Evolutionary conservation across 805 yeast genomes (phyloP).

Genomic region (Jamesozyma rosinii): DNA sequence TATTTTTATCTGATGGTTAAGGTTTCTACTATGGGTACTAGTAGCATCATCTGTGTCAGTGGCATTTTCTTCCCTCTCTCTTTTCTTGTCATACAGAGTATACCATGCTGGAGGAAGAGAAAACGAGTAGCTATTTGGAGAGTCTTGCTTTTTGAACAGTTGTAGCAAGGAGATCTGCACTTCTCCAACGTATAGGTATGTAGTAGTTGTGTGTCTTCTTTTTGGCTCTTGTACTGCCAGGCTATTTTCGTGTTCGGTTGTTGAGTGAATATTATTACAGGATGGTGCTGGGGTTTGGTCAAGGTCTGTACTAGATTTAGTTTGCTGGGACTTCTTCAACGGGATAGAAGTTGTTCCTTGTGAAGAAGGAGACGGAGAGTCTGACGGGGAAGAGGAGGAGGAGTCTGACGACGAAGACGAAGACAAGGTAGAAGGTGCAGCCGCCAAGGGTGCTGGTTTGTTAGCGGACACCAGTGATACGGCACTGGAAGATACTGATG

Average conservation of each 20-base stretch:
- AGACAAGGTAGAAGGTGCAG: neutral
- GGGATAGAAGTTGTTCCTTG: neutral
- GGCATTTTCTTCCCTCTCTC: constrained; percentile 10
- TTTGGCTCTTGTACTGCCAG: neutral
- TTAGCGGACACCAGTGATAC: neutral
- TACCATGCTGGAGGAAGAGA: constrained; percentile 18
- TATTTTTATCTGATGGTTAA: constrained; percentile 2
- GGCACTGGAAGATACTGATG: neutral
- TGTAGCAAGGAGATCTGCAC: constrained; percentile 22
- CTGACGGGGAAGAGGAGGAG: neutral
- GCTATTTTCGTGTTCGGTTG: neutral
- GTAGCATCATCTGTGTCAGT: neutral
- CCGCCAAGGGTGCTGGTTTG: neutral
- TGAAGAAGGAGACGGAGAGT: neutral
- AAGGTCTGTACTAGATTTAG: neutral
- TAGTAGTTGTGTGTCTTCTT: constrained; percentile 2
- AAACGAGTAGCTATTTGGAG: constrained; percentile 15
- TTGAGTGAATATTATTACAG: too few relatives aligned
- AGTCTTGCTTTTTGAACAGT: constrained; percentile 17
- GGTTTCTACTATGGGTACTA: neutral
- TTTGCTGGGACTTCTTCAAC: neutral
- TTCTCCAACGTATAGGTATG: constrained; percentile 27
- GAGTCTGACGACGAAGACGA: neutral
- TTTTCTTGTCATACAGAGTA: constrained; percentile 19
- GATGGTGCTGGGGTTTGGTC: neutral